Conservation (phyloP, 148 eudicot genomes). For the Heliamphora exappendiculata region DNA sequence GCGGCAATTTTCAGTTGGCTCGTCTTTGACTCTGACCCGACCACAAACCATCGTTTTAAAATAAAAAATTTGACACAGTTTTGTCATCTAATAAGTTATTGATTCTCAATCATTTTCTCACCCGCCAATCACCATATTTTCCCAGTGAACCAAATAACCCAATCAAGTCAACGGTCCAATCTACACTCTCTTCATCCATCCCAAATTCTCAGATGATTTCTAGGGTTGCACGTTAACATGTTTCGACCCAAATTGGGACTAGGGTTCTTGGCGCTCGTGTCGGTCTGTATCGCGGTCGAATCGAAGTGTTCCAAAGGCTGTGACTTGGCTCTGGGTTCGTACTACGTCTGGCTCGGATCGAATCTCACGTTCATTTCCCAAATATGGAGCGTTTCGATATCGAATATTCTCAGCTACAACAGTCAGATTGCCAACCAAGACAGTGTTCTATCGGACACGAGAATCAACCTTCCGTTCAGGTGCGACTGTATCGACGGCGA, state of each 20-base stretch:
- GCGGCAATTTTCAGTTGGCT: no score
- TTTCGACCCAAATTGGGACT: neutral
- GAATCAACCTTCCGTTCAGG: constrained; percentile 47
- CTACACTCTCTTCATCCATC: neutral
- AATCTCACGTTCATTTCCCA: constrained; percentile 24
- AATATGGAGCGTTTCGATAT: neutral
- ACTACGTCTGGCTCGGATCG: constrained; percentile 21
- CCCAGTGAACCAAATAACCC: no score
- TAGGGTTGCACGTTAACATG: neutral
- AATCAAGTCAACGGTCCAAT: no score
- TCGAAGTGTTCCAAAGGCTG: constrained; percentile 45
- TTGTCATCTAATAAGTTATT: no score
- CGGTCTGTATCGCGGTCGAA: constrained; percentile 12
- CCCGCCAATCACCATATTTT: no score
- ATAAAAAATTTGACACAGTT: no score
- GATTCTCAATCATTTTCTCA: no score
- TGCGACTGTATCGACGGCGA: constrained; percentile 46
- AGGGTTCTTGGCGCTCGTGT: neutral
- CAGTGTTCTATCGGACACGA: constrained; percentile 12
- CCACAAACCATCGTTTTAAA: no score
- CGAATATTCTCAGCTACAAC: constrained; percentile 32
- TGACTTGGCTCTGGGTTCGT: constrained; percentile 53
- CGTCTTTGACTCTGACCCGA: no score
- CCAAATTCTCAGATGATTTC: neutral
- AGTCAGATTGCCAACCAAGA: constrained; percentile 29